Base-by-base conservation (phyloP, 805 yeast genomes). In the Pichia insulana region DNA sequence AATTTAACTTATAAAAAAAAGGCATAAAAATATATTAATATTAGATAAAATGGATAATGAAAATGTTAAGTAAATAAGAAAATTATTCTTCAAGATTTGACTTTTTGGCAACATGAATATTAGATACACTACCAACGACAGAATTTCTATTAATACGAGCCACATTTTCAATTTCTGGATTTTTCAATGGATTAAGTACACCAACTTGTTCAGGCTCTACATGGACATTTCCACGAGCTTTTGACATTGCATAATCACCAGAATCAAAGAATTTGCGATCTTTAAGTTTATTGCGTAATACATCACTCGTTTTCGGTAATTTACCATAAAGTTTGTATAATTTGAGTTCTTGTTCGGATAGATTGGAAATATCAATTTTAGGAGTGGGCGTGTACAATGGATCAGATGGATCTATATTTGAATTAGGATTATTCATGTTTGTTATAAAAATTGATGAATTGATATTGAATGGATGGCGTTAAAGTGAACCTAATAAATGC, bases 241-340 rank as follows among this genome's bases (percentile, higher is more conserved):
- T 80, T 52, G 78, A 83, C 73, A 88, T 74, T 10, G 96, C 96
- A 61, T 88, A 88, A 63, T 88, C 97, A 9, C 96, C 96, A 48
- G 94, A 83, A 57, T 88, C 97, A 56, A 88, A 89, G 62, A 83
- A 88, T 66, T 87, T 89, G 54, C 95, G 76, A 50, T 88, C 96
- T 62, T 83, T 84, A 53, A 85, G 66, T 58, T 83, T 85, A 47
- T 81, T 76, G 40, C 82, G 72, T 40, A 88, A 68, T 17, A 88
- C 68, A 49, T 87, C 95, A 43, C 81, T 80, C 44, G 77, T 80
- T 22, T 88, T 74, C 19, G 96, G 97, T 39, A 88, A 66, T 57
- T 80, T 83, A 26, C 96, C 97, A 61, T 89, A 88, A 67, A 88
- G 64, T 54, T 75, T 79, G 63, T 79, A 82, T 18, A 89, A 67